Evolutionary conservation across 371 early-diverging fungal genomes (phyloP).

Genomic region (Circinella umbellata): DNA sequence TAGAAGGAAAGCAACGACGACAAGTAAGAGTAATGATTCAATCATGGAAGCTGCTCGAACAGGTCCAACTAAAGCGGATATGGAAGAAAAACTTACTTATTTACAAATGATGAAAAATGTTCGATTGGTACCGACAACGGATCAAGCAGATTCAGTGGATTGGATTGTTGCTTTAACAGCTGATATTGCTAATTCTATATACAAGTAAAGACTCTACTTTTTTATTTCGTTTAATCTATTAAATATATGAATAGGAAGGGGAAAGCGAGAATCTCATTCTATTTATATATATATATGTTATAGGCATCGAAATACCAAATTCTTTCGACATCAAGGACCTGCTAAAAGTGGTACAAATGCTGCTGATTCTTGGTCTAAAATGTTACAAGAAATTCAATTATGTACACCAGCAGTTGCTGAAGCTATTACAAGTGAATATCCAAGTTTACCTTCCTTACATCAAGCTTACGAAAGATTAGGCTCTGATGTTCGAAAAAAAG

Average conservation of each 20-base stretch:
- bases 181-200: conserved; percentile 62
- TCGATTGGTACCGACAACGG: conserved; percentile 48
- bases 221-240: no score
- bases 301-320: conserved; percentile 1
- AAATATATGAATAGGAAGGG: no score
- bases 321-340: conserved; percentile 12
- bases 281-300: not conserved
- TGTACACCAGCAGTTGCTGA: conserved; percentile 63
- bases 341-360: conserved; percentile 45
- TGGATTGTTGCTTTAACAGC: conserved; percentile 61
- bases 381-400: conserved; percentile 70
- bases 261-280: no score
- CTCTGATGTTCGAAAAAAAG: conserved; percentile 13
- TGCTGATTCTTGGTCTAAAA: conserved; percentile 64
- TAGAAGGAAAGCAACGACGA: not conserved
- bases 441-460: conserved; percentile 58
- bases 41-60: conserved; percentile 14
- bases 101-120: conserved; percentile 52
- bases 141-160: conserved; percentile 56
- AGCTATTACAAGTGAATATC: conserved; percentile 58
- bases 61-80: conserved; percentile 31
- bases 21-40: conserved; percentile 17
- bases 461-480: conserved; percentile 46
- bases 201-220: conserved; percentile 44
- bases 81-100: conserved; percentile 47